Percentiles rank a stretch among this genome's conserved stretches.
These are phyloP conservation scores for Hymenotorrendiella dingleyae DNA, from an alignment of 2,329 filamentous ascomycete genomes.

Conservation along the genomic window DNA sequence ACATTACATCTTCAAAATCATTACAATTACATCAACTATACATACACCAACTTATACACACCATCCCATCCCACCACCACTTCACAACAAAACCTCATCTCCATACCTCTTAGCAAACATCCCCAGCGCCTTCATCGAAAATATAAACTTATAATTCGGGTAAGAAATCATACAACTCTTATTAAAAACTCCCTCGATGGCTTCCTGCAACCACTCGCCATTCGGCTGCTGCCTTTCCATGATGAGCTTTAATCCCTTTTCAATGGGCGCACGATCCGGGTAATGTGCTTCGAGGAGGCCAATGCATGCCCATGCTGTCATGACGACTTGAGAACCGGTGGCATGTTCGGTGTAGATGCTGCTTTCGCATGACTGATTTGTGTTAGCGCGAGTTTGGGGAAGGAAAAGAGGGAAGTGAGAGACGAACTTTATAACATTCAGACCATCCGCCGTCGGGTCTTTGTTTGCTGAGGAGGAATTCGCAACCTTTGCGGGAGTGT, in stretches of 20 bases:
- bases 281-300: slow-evolving; percentile 78
- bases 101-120: slow-evolving; percentile 50
- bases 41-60: too few relatives aligned
- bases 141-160: slow-evolving; percentile 97
- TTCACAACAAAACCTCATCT: slow-evolving; percentile 18
- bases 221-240: slow-evolving; percentile 81
- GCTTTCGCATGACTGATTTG: slow-evolving; percentile 62
- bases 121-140: slow-evolving; percentile 87
- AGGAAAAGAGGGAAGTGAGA: neutral
- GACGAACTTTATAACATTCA: slow-evolving; percentile 71
- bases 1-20: too few relatives aligned
- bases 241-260: slow-evolving; percentile 70
- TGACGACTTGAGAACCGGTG: slow-evolving; percentile 78
- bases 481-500: slow-evolving; percentile 67
- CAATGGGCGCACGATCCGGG: slow-evolving; percentile 66
- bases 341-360: slow-evolving; percentile 69
- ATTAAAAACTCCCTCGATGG: slow-evolving; percentile 97
- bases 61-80: neutral
- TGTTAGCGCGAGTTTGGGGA: slow-evolving; percentile 17
- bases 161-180: slow-evolving; percentile 99
- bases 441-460: slow-evolving; percentile 92
- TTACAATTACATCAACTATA: neutral
- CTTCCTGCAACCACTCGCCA: slow-evolving; percentile 92
- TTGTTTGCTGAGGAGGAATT: slow-evolving; percentile 82
- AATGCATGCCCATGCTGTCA: slow-evolving; percentile 87